Percentiles rank a stretch among this genome's conserved stretches.
These are phyloP conservation scores for Naematelia encephala DNA, from an alignment of 768 basidiomycete species.

Conservation along the genomic window DNA sequence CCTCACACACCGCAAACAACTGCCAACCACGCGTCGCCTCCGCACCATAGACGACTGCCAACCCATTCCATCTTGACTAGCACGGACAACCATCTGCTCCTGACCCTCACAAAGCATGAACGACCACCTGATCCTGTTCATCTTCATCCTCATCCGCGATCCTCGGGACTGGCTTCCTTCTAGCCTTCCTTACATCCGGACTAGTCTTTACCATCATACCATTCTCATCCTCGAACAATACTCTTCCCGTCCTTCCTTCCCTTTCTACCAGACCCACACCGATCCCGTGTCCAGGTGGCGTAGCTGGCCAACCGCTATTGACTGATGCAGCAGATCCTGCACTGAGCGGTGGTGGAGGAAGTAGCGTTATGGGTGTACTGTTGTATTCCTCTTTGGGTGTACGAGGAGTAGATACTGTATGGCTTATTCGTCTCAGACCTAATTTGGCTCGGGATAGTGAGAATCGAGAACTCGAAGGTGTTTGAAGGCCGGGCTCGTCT, in stretches of 20 bases:
- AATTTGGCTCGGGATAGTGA: not conserved
- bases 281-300: conserved; percentile 14
- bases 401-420: not conserved
- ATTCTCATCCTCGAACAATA: not conserved
- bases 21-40: no score
- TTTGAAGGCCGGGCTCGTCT: not conserved
- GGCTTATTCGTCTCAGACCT: not conserved
- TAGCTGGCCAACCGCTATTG: not conserved
- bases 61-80: no score
- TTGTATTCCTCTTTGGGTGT: not conserved
- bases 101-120: not conserved
- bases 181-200: conserved; percentile 11
- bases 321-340: not conserved
- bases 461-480: not conserved
- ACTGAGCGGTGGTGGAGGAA: not conserved
- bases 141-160: conserved; percentile 8
- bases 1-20: no score
- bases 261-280: conserved; percentile 13
- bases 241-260: not conserved
- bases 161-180: conserved; percentile 24
- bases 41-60: no score
- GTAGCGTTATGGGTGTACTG: no score
- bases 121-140: not conserved
- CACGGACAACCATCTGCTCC: no score
- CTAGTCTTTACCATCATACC: conserved; percentile 1